Conservation (phyloP, 306 rosid species). For the Casuarina equisetifolia region DNA sequence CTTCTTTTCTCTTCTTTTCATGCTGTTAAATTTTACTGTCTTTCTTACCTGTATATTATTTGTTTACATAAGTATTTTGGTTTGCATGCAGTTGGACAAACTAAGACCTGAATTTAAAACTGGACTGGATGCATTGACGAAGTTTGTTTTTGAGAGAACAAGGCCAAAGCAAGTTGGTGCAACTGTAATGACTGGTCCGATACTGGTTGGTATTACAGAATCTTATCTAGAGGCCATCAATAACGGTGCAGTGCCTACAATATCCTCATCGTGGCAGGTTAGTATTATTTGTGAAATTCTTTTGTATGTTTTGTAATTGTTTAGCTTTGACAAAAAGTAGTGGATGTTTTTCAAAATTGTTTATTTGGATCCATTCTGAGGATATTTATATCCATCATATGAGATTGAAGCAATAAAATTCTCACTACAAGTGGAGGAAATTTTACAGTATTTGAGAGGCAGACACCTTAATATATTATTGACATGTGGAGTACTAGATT, state of each 20-base stretch:
- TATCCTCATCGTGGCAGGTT: constrained; percentile 99
- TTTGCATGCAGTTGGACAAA: constrained; percentile 54
- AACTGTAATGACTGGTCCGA: constrained; percentile 91
- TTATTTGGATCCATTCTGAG: neutral
- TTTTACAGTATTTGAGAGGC: neutral
- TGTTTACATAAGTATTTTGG: neutral
- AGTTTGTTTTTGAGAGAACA: constrained; percentile 88
- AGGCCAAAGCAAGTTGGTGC: constrained; percentile 98
- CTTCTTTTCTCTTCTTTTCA: neutral
- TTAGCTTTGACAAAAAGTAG: neutral
- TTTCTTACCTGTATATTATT: neutral
- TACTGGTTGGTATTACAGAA: constrained; percentile 76
- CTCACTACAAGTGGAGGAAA: neutral
- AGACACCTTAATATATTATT: neutral
- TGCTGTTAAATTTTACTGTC: neutral
- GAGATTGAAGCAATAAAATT: neutral
- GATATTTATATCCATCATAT: neutral
- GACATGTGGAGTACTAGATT: neutral
- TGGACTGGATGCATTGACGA: constrained; percentile 82
- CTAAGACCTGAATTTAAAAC: constrained; percentile 85
- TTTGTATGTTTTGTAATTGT: neutral
- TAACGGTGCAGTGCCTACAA: constrained; percentile 95
- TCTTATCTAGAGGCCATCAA: constrained; percentile 92
- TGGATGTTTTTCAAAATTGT: neutral
- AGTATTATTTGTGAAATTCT: constrained; percentile 19